Conservation (phyloP, 2,329 filamentous ascomycete species). For the Epichloe gansuensis region DNA sequence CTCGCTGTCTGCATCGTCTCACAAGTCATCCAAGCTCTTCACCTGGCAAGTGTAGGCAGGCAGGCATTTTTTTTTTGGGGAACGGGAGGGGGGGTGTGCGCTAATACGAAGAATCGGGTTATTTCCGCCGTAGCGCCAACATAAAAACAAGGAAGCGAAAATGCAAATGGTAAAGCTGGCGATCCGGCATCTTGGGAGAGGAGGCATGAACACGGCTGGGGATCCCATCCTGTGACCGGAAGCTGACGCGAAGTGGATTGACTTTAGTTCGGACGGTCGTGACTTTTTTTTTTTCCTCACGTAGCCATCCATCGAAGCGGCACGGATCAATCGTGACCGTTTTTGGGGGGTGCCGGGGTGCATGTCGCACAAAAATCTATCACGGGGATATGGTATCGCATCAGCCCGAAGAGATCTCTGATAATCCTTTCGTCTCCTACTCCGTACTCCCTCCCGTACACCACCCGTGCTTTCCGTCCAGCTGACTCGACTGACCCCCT, state of each 20-base stretch:
- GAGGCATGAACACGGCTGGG: neutral
- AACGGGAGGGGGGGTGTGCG: conserved; percentile 11
- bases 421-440: too few species aligned
- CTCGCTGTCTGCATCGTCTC: neutral
- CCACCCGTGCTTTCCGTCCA: neutral
- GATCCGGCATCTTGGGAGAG: conserved; percentile 5
- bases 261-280: neutral
- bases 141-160: neutral
- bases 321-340: neutral
- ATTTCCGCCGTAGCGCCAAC: conserved; percentile 20
- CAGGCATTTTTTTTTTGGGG: neutral
- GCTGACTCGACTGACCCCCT: neutral
- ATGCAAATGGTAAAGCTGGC: conserved; percentile 3
- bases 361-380: neutral
- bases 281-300: neutral
- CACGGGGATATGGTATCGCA: neutral
- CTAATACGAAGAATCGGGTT: conserved; percentile 18
- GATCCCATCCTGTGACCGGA: neutral
- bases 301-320: neutral
- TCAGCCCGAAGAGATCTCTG: neutral
- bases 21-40: neutral
- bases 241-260: conserved; percentile 1
- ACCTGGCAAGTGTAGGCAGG: neutral
- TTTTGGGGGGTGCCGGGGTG: neutral
- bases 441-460: neutral